phyloP scores from a whole-genome alignment of 768 basidiomycete species.

The Tricholoma sp. region DNA sequence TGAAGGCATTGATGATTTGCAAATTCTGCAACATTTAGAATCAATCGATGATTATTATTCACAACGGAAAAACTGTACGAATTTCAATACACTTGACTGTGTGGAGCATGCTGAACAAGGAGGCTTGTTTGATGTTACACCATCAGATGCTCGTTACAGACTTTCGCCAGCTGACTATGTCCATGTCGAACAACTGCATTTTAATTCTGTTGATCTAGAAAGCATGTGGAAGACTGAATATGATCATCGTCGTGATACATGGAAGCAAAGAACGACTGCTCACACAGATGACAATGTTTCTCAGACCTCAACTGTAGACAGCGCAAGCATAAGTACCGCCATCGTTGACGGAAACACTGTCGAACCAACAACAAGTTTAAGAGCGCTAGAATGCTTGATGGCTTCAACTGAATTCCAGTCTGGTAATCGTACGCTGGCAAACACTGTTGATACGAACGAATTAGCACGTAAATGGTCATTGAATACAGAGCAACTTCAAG shows the following conservation, averaged over 20 bases:
- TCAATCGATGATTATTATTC: neutral
- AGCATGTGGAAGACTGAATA: neutral
- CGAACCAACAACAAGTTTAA: neutral
- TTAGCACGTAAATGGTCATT: conserved; percentile 22
- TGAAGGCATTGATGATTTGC: neutral
- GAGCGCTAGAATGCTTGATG: neutral
- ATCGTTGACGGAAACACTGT: neutral
- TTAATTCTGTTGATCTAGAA: neutral
- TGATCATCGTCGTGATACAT: neutral
- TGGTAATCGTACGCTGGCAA: neutral
- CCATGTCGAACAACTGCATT: neutral
- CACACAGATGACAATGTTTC: neutral
- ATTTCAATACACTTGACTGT: neutral
- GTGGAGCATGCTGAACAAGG: neutral
- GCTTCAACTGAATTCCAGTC: neutral
- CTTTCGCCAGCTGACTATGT: neutral
- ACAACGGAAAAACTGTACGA: neutral
- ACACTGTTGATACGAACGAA: conserved; percentile 7
- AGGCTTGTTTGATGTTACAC: neutral
- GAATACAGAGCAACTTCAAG: too few relatives aligned
- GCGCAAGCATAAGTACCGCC: neutral
- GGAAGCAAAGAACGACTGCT: neutral
- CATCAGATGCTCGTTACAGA: neutral
- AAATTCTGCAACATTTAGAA: neutral
- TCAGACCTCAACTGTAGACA: neutral